These are phyloP conservation scores for Lentinula edodes DNA, from an alignment of 768 basidiomycete species.

Conservation along the genomic window DNA sequence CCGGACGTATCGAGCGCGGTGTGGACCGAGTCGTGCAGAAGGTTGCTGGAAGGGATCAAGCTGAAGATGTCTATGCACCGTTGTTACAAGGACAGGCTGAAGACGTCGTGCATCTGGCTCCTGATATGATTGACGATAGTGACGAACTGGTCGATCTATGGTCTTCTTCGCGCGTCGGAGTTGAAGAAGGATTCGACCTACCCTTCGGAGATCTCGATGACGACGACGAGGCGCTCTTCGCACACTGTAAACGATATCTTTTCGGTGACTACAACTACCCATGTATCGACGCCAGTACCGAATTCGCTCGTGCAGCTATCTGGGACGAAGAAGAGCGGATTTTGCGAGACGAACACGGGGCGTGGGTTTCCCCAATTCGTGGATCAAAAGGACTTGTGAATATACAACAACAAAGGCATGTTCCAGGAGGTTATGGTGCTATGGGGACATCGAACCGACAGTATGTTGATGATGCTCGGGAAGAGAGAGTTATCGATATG, in stretches of 20 bases:
- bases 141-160: constrained; percentile 39
- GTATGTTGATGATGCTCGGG: not conserved
- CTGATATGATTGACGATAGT: constrained; percentile 40
- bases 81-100: constrained; percentile 60
- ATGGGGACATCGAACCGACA: constrained; percentile 23
- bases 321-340: constrained; percentile 88
- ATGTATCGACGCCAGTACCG: constrained; percentile 81
- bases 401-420: constrained; percentile 28
- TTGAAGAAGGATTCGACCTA: constrained; percentile 46
- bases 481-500: constrained; percentile 4
- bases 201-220: constrained; percentile 68
- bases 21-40: constrained; percentile 36
- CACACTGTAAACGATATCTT: constrained; percentile 68
- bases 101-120: constrained; percentile 58
- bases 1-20: constrained; percentile 33
- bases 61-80: constrained; percentile 68
- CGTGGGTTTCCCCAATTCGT: constrained; percentile 61
- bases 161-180: constrained; percentile 11
- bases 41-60: constrained; percentile 36
- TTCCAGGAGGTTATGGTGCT: constrained; percentile 57
- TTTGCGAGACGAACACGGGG: constrained; percentile 66
- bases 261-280: constrained; percentile 94
- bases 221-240: constrained; percentile 72
- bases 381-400: constrained; percentile 38
- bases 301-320: constrained; percentile 55